Conservation (phyloP, 163 green algal genomes). For the Scenedesmus sp. region DNA sequence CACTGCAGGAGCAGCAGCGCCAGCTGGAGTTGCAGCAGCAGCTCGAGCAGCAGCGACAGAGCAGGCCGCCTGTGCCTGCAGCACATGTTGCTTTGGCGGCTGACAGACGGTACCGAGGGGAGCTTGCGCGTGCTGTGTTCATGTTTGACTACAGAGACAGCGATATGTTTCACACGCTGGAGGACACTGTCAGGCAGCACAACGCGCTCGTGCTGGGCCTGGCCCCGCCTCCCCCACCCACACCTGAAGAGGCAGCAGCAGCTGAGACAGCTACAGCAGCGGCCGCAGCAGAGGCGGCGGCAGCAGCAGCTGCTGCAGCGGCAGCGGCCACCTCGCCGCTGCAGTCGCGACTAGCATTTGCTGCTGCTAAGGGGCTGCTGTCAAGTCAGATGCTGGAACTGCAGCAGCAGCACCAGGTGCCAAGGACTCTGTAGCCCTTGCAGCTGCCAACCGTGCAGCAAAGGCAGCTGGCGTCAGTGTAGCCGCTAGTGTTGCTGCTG, state of each 20-base stretch:
- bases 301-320: not conserved
- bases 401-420: not conserved
- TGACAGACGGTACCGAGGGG: not conserved
- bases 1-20: not conserved
- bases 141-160: conserved; percentile 71
- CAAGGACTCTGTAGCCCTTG: not conserved
- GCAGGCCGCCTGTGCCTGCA: not conserved
- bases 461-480: not conserved
- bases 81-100: not conserved
- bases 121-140: conserved; percentile 62
- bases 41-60: conserved; percentile 11
- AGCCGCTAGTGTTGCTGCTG: not conserved
- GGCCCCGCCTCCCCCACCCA: conserved; percentile 11
- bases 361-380: conserved; percentile 34
- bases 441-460: not conserved
- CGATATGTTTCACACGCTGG: conserved; percentile 68
- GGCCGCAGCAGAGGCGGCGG: conserved; percentile 10
- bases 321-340: not conserved
- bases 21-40: conserved; percentile 33
- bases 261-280: not conserved
- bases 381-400: not conserved
- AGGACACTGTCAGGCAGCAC: conserved; percentile 59
- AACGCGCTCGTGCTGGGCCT: conserved; percentile 44
- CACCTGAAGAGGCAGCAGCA: not conserved
- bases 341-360: conserved; percentile 8